Evolutionary conservation across 805 yeast species (phyloP).

Genomic region (Schizosaccharomyces lindneri): DNA sequence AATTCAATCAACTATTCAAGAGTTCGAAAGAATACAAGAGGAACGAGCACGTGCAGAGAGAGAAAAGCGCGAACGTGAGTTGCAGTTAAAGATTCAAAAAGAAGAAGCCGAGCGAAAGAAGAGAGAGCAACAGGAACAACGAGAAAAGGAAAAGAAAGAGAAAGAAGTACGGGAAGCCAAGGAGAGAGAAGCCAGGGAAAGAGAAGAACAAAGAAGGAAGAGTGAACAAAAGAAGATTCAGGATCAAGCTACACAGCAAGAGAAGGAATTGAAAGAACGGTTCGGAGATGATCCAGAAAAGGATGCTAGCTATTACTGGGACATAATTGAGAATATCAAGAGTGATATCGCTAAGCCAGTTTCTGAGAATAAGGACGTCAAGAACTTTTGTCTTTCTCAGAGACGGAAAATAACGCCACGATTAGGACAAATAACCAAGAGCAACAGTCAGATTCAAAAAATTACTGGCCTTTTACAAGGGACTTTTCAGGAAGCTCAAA

Average conservation of each 20-base stretch:
- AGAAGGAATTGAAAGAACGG: constrained; percentile 6
- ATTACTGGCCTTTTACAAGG: constrained; percentile 22
- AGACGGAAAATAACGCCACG: constrained; percentile 65
- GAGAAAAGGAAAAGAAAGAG: constrained; percentile 2
- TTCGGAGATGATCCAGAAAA: constrained; percentile 8
- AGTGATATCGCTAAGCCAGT: constrained; percentile 30
- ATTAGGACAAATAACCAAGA: constrained; percentile 73
- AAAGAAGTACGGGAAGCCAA: constrained; percentile 3
- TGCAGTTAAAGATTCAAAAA: background rate
- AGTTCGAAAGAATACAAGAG: background rate
- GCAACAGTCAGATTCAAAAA: constrained; percentile 29
- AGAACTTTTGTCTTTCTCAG: constrained; percentile 29
- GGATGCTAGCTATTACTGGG: constrained; percentile 17
- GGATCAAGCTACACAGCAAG: background rate
- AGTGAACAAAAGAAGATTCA: constrained; percentile 8
- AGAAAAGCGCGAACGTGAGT: background rate
- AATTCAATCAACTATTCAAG: constrained; percentile 1
- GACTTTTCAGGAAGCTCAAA: constrained; percentile 26
- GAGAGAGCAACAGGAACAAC: constrained; percentile 4
- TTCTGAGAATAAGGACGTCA: constrained; percentile 25
- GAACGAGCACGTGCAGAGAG: background rate
- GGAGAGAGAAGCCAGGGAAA: constrained; percentile 8
- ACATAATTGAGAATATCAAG: constrained; percentile 31
- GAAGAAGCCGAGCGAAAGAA: background rate
- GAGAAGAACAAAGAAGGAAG: constrained; percentile 10